phyloP scores from a whole-genome alignment of 75 land plant genomes.

The Selaginella moellendorffii region DNA sequence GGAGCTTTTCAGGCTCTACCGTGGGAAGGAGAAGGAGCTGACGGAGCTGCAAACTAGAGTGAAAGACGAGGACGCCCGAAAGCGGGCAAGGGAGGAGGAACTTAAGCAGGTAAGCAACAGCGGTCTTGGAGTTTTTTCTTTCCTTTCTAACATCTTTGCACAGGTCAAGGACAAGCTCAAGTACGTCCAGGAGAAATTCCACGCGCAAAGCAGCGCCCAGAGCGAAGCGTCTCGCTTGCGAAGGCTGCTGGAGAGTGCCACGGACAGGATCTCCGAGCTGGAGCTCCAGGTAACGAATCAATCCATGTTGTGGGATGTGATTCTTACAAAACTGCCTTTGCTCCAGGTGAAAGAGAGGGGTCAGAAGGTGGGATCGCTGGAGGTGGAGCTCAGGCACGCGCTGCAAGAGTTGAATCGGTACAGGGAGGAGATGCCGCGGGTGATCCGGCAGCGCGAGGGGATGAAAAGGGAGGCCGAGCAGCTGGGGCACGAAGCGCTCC shows the following conservation, averaged over 20 bases:
- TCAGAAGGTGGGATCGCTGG: conserved; percentile 22
- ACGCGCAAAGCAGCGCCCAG: neutral
- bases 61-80: conserved; percentile 11
- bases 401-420: conserved; percentile 19
- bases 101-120: conserved; percentile 12
- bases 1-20: conserved; percentile 11
- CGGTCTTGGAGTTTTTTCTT: neutral
- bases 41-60: conserved; percentile 5
- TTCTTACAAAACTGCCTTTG: neutral
- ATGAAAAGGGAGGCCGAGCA: conserved; percentile 67
- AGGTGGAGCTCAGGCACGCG: conserved; percentile 4
- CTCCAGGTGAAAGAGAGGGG: conserved; percentile 9
- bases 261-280: neutral
- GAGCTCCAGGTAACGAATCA: conserved; percentile 3
- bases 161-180: conserved; percentile 1
- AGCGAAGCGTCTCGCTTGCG: neutral
- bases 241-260: neutral
- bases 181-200: neutral
- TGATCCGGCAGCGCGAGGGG: conserved; percentile 53
- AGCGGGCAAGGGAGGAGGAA: conserved; percentile 9
- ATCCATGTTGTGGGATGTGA: neutral
- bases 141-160: neutral
- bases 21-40: conserved; percentile 8
- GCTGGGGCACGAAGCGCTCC: conserved; percentile 50
- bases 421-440: conserved; percentile 39